A percentile compares a stretch with the other conserved stretches of the same genome.
Conservation (phyloP, 2,329 filamentous ascomycete species). For the Fusarium hainanense region DNA sequence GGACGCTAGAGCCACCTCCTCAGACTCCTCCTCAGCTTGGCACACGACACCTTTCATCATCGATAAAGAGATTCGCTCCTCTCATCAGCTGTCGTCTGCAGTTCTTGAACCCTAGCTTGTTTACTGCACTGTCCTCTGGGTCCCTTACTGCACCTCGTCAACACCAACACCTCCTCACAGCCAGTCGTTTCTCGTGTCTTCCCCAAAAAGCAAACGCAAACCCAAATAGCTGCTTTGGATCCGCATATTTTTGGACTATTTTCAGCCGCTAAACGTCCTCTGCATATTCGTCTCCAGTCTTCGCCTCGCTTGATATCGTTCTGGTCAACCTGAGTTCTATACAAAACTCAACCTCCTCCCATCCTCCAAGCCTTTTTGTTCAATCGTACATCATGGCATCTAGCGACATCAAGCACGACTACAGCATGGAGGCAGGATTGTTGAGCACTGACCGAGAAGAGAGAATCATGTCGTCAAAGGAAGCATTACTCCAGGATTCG, state of each 20-base stretch:
- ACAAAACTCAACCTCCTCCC: constrained; percentile 43
- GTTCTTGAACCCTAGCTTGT: constrained; percentile 31
- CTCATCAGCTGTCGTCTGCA: constrained; percentile 38
- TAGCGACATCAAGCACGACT: constrained; percentile 42
- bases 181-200: constrained; percentile 41
- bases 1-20: constrained; percentile 40
- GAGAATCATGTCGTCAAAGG: constrained; percentile 45
- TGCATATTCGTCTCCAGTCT: constrained; percentile 38
- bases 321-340: constrained; percentile 25
- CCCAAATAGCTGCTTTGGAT: constrained; percentile 32
- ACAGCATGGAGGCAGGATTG: constrained; percentile 48
- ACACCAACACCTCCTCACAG: constrained; percentile 34
- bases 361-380: constrained; percentile 16
- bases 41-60: constrained; percentile 45
- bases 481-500: constrained; percentile 43
- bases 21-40: constrained; percentile 35
- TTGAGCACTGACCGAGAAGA: constrained; percentile 46
- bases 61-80: constrained; percentile 45
- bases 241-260: constrained; percentile 40
- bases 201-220: constrained; percentile 37
- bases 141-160: constrained; percentile 33
- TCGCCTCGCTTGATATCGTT: constrained; percentile 35
- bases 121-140: constrained; percentile 34
- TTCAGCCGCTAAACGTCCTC: constrained; percentile 40
- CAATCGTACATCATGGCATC: constrained; percentile 35